These are phyloP conservation scores for Eutypella sp. DNA, from an alignment of 2,329 filamentous ascomycete genomes.

Conservation along the genomic window DNA sequence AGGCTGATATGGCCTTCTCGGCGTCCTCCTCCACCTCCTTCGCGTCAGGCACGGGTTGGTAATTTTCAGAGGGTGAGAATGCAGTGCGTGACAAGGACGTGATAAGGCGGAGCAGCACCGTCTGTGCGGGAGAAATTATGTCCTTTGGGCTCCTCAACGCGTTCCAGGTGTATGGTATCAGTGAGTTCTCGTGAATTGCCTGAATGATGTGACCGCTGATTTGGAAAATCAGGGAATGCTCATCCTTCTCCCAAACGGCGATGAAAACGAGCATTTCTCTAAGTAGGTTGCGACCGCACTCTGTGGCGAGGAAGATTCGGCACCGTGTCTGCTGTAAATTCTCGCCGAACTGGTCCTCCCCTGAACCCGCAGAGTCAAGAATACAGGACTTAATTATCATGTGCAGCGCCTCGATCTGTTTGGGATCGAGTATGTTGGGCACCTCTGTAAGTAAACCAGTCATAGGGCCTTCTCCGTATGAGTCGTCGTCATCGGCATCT, in stretches of 20 bases:
- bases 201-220: slow-evolving; percentile 96
- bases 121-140: slow-evolving; percentile 92
- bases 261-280: slow-evolving; percentile 93
- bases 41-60: slow-evolving; percentile 21
- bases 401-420: slow-evolving; percentile 91
- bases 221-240: slow-evolving; percentile 92
- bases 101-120: slow-evolving; percentile 83
- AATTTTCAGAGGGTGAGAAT: slow-evolving; percentile 35
- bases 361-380: slow-evolving; percentile 72
- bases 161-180: slow-evolving; percentile 90
- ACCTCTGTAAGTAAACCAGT: slow-evolving; percentile 88
- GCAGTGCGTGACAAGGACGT: slow-evolving; percentile 77
- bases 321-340: slow-evolving; percentile 89
- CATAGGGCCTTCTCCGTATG: slow-evolving; percentile 72
- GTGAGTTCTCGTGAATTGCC: slow-evolving; percentile 79
- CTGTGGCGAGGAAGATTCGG: slow-evolving; percentile 81
- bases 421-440: slow-evolving; percentile 87
- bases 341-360: slow-evolving; percentile 61
- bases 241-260: slow-evolving; percentile 91
- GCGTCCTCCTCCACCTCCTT: slow-evolving; percentile 16
- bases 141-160: slow-evolving; percentile 89
- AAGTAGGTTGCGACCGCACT: slow-evolving; percentile 84
- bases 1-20: slow-evolving; percentile 36
- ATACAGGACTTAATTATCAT: slow-evolving; percentile 98
- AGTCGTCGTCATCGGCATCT: slow-evolving; percentile 60